Base-by-base conservation (phyloP, 176 grass and related monocot genomes). In the Eremochloa ophiuroides region DNA sequence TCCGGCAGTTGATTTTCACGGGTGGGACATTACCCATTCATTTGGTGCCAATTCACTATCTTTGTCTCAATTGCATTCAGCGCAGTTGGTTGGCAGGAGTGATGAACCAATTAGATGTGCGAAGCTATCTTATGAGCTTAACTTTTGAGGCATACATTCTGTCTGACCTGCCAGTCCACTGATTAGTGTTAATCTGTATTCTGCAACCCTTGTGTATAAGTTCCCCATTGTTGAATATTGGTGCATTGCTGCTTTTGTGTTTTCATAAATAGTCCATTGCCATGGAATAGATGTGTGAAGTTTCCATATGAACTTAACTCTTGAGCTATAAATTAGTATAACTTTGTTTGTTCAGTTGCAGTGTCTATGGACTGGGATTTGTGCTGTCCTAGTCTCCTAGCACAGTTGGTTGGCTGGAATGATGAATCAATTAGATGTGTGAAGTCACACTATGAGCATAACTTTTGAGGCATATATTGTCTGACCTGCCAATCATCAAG, bases 91-190 rank as follows among this genome's bases (percentile, higher is more conserved):
- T 80, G 82, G 53, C 17, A 17, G 65, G 77, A 9, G 8, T 91
- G 90, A 88, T 88, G 90, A 92, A 88, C 75, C 79, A 66, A 75
- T 88, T 91, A 88, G 90, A 91, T 92, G 90, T 85, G 83, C 16
- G 66, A 91, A 62, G 66, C 28, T 0, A 42, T 13, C 31, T 81
- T 68, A 28, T 80, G 89, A 82, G 85, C 89, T 85, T 73, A 74
- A 79, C 26, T n/a, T 75, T 90, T 90, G 81, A 87, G 89, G 89
- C 89, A 91, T 91, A 76, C 53, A 25, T 80, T 76, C 0, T 47
- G 60, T 77, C 76, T 84, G 85, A 84, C 81, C 81, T 67, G 63
- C 68, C 76, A 78, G 70, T 38, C 30, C 9, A 22, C 27, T 41
- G 3, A 0, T 71, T 35, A 7, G 13, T 23, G 14, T 20, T 46